phyloP scores from a whole-genome alignment of 1,284 basidiomycete genomes.

The Leccinum angustisporum region DNA sequence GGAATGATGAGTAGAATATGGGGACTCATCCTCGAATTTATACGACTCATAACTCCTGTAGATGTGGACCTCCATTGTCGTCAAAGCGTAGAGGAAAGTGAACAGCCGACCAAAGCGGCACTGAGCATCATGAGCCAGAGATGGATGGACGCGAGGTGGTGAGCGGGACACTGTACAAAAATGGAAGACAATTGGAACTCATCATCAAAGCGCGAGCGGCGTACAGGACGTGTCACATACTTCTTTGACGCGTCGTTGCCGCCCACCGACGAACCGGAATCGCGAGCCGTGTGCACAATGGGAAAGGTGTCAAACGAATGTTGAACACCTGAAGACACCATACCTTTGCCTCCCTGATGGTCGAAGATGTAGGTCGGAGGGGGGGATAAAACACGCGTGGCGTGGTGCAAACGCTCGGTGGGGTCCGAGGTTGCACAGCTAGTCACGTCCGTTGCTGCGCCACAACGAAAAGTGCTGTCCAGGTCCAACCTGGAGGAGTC shows the following conservation, averaged over 20 bases:
- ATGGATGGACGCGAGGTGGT: background rate
- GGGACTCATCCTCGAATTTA: conserved; percentile 14
- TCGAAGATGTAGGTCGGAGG: background rate
- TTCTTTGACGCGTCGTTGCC: background rate
- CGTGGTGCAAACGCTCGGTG: conserved; percentile 5
- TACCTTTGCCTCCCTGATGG: background rate
- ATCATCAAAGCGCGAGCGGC: background rate
- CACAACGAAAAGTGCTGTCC: conserved; percentile 2
- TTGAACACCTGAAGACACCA: no score
- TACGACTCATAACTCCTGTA: conserved; percentile 6
- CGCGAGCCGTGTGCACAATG: background rate
- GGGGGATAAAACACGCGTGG: conserved; percentile 2
- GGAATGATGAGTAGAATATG: background rate
- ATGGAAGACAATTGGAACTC: conserved; percentile 16
- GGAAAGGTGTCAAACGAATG: background rate
- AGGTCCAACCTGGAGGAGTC: no score
- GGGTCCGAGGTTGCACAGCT: background rate
- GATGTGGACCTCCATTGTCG: conserved; percentile 14
- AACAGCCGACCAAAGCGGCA: conserved; percentile 7
- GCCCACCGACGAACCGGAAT: background rate
- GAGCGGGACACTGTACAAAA: conserved; percentile 6
- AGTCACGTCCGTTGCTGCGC: background rate
- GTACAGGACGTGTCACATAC: background rate
- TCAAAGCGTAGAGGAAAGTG: conserved; percentile 18
- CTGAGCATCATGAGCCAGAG: background rate